Percentiles rank a stretch among this genome's conserved stretches.
These are phyloP conservation scores for Clonostachys rhizophaga DNA, from an alignment of 2,329 filamentous ascomycete genomes.

Conservation along the genomic window DNA sequence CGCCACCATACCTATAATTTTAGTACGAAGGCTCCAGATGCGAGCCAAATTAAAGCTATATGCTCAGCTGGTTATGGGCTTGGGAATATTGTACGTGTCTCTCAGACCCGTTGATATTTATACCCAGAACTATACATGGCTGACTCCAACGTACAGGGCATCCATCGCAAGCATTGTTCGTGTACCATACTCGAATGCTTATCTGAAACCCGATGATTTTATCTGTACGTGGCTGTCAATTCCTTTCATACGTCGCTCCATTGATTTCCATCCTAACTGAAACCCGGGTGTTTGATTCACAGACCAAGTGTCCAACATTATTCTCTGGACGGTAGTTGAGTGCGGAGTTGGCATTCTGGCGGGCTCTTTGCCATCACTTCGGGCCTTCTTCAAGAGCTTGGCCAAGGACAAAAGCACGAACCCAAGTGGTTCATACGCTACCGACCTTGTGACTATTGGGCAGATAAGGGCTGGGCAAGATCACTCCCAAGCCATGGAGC, in stretches of 20 bases:
- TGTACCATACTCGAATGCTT: slow-evolving; percentile 9
- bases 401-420: neutral
- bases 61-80: slow-evolving; percentile 1
- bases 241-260: neutral
- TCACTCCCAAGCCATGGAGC: neutral
- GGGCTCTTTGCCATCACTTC: slow-evolving; percentile 15
- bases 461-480: neutral
- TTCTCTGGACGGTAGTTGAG: slow-evolving; percentile 14
- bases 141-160: neutral
- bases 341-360: slow-evolving; percentile 15
- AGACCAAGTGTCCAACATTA: slow-evolving; percentile 12
- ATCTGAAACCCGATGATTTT: neutral
- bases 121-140: neutral
- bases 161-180: slow-evolving; percentile 11
- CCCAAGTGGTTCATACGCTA: neutral
- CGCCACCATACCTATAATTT: slow-evolving; percentile 11
- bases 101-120: neutral
- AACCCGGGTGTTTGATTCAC: neutral
- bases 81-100: slow-evolving; percentile 4
- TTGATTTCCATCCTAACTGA: neutral
- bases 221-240: neutral
- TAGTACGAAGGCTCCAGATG: slow-evolving; percentile 9
- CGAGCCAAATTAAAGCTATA: slow-evolving; percentile 1
- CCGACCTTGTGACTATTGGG: neutral
- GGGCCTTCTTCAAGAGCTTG: slow-evolving; percentile 7